Evolutionary conservation across 352 stramenopile species (phyloP).

Genomic region (Pythium apleroticum): DNA sequence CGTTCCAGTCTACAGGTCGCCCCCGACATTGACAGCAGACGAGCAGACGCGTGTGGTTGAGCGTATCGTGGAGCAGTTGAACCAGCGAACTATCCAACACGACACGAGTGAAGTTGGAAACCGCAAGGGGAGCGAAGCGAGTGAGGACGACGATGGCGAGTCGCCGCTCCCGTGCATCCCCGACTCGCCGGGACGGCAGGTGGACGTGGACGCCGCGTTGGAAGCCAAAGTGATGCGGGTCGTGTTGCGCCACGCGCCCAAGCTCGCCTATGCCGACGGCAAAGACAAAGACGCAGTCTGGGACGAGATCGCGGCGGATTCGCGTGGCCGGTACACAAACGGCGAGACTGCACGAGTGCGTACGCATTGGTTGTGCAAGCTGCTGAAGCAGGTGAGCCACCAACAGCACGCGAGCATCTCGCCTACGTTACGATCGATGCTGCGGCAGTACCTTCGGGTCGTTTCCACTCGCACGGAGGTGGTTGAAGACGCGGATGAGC

Average conservation of each 20-base stretch:
- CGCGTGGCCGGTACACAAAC: background rate
- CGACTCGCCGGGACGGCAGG: background rate
- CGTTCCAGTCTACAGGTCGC: background rate
- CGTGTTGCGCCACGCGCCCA: background rate
- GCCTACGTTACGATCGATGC: background rate
- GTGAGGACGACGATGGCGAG: background rate
- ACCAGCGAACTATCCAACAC: too few species aligned
- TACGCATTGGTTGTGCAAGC: slow-evolving; percentile 4
- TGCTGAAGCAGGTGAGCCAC: background rate
- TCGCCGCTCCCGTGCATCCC: background rate
- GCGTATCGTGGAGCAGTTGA: too few species aligned
- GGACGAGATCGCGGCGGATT: background rate
- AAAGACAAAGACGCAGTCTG: slow-evolving; percentile 11
- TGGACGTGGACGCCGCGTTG: background rate
- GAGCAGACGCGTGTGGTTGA: too few species aligned
- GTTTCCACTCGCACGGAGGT: too few species aligned
- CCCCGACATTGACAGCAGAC: background rate
- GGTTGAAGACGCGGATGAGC: background rate
- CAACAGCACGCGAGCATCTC: background rate
- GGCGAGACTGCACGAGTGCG: background rate
- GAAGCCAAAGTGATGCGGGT: slow-evolving; percentile 1
- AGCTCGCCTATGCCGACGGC: background rate
- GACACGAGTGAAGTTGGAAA: too few species aligned
- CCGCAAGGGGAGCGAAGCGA: background rate
- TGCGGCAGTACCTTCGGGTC: background rate